Base-by-base conservation (phyloP, 2,329 filamentous ascomycete genomes). In the Colletotrichum sp. region DNA sequence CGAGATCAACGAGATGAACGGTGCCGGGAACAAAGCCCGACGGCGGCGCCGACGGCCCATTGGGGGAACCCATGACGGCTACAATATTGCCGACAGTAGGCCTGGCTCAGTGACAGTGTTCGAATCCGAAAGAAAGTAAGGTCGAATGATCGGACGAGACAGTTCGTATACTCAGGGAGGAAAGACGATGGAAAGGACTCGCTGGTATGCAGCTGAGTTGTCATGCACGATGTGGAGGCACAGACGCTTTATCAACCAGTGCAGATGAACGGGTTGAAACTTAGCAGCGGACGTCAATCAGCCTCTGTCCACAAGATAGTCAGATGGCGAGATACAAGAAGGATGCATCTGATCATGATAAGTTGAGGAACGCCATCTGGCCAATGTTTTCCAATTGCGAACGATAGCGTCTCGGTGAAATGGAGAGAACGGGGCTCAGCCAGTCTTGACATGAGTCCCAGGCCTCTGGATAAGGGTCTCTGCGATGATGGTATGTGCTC, bases 1-100 rank as follows among this genome's bases (percentile, higher is more conserved):
- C 79, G 4, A 86, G 68, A 66, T 87, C 85, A 7, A 87, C 82
- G 12, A 87, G 82, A 72, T 85, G 84, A 39, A 87, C 83, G 1
- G 85, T 87, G 3, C 85, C 86, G 1, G 86, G 86, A 21, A 86
- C 64, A n/a, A 71, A 68, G 3, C 30, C 65, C 52, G 65, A 13
- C n/a, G 65, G 65, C 15, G 49, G 65, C 16, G 13, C 49, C 3
- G 65, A 68, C 4, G 30, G 44, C 15, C 5, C 30, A 16, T n/a
- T 0, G 12, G n/a, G 3, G 28, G 30, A 26, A 12, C 30, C 30
- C 65, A 68, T 68, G 34, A 5, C 21, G 44, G 2, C n/a, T 6
- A 7, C 3, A 3, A 13, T 7, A 2, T 52, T 52, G 10, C 44
- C 44, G n/a, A 52, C 3, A 0, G 6, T 8, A 52, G n/a, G 44